phyloP scores from a whole-genome alignment of 192 early-diverging fungal genomes.

The Backusella psychrophila region DNA sequence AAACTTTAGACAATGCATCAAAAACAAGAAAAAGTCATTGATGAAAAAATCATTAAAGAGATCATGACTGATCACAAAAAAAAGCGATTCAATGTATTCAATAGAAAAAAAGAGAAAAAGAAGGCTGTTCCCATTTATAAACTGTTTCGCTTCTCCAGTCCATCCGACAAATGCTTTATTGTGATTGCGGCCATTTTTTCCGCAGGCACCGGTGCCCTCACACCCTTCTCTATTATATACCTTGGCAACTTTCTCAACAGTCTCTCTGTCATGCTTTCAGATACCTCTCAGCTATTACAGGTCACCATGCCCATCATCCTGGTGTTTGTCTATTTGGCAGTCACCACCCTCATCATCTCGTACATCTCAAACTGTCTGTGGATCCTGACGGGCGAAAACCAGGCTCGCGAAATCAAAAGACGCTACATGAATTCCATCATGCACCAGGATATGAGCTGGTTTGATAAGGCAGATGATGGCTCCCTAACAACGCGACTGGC shows the following conservation, averaged over 20 bases:
- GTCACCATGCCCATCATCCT: conserved; percentile 29
- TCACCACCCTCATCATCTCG: conserved; percentile 47
- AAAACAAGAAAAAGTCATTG: background rate
- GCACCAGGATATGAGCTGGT: conserved; percentile 84
- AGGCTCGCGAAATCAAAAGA: conserved; percentile 67
- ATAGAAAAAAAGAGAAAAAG: conserved; percentile 20
- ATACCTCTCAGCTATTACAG: conserved; percentile 1
- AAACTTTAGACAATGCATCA: background rate
- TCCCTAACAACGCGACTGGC: conserved; percentile 86
- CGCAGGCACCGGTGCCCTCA: conserved; percentile 21
- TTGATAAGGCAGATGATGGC: conserved; percentile 71
- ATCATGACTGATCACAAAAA: background rate
- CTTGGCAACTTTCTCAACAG: conserved; percentile 27
- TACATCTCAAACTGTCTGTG: conserved; percentile 59
- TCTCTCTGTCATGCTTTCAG: background rate
- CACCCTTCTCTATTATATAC: conserved; percentile 28
- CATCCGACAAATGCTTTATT: conserved; percentile 1
- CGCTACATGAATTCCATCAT: conserved; percentile 72
- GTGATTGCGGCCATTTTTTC: conserved; percentile 10
- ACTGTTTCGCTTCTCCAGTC: conserved; percentile 62
- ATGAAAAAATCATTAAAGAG: background rate
- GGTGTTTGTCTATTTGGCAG: conserved; percentile 54
- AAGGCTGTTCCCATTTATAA: conserved; percentile 49
- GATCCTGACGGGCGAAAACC: conserved; percentile 47
- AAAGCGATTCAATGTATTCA: background rate